Base-by-base conservation (phyloP, 768 basidiomycete genomes). In the Kwoniella heveanensis region DNA sequence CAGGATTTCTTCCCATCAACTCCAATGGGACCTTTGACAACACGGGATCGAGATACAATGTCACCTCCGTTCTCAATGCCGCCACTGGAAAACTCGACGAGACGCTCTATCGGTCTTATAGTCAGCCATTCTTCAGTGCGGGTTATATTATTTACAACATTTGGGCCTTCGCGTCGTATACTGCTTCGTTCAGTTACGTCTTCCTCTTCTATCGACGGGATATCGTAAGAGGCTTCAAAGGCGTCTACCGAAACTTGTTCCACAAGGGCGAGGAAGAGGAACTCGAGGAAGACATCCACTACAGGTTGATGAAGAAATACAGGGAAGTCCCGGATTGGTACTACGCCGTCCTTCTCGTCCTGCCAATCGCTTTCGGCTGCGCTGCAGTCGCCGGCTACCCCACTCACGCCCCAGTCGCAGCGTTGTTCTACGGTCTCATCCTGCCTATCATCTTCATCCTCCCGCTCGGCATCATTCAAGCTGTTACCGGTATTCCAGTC, bases 261-360 rank as follows among this genome's bases (percentile, higher is more conserved):
- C 32, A 29, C 9, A 63, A 60, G 36, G 13, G 54, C 17, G 59
- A 62, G n/a, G 61, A 64, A 9, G 61, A 64, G 19, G 50, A 64
- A 26, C 48, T 72, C 37, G 54, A 46, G 51, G 62, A 66, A 29
- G 72, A 73, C 39, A 52, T 66, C 24, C 72, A 73, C 55, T 65
- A 59, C 56, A 54, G 50, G 29, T 52, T 73, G 21, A 70, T 63
- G 70, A 29, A 37, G 24, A 30, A 39, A 19, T 73, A 73, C 64
- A 56, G 52, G 36, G 72, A 73, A 48, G 72, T 68, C 10, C 87
- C 87, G 0, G 85, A 87, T 54, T 88, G 86, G 86, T 85, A 85
- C 79, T 89, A 88, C 65, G 72, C 77, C 1, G 39, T 67, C 50
- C 60, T 86, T 10, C 84, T 86, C 63, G 21, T 83, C n/a, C 67